Base-by-base conservation (phyloP, 768 basidiomycete genomes). In the Stropharia rugosoannulata region DNA sequence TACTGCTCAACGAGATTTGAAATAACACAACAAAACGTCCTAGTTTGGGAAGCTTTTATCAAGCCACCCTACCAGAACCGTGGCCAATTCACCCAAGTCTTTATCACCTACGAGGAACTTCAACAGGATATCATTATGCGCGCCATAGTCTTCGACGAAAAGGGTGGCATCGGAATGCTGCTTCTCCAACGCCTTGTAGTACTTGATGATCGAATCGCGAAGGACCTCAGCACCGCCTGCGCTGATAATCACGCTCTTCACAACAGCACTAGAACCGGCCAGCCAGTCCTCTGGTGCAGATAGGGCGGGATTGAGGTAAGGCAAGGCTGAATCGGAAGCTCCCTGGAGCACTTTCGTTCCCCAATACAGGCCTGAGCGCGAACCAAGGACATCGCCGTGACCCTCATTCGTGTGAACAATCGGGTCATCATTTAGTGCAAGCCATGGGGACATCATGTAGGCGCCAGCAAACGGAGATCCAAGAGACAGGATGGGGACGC, bases 361-460 rank as follows among this genome's bases (percentile, higher is more conserved):
- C 29, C 29, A 32, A 32, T 32, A 32, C 6, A 32, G 29, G 29
- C 29, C 29, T 32, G 29, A 32, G 5, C 29, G 29, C 9, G 29
- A 32, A 7, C 29, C 29, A 32, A 32, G 29, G 36, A 66, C 41
- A 49, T 72, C 70, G 5, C 60, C 54, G 8, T 58, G 55, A 16
- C 50, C 38, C 4, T 42, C 18, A 40, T 54, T 51, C 50, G 45
- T 59, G 58, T 39, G 51, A 46, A 63, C 29, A 54, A 59, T 8
- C 27, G 49, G 42, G 51, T 62, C 51, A 58, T 62, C 44, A 57
- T 58, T 36, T 59, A 75, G 62, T 22, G 58, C 56, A 4, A 68
- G 60, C 76, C 76, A 79, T 13, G 77, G 76, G 3, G 76, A 78
- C 65, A 77, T 73, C 51, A 76, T 60, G 51, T 66, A 73, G 3